phyloP scores from a whole-genome alignment of 371 early-diverging fungal species.

The Smittium culicis region DNA sequence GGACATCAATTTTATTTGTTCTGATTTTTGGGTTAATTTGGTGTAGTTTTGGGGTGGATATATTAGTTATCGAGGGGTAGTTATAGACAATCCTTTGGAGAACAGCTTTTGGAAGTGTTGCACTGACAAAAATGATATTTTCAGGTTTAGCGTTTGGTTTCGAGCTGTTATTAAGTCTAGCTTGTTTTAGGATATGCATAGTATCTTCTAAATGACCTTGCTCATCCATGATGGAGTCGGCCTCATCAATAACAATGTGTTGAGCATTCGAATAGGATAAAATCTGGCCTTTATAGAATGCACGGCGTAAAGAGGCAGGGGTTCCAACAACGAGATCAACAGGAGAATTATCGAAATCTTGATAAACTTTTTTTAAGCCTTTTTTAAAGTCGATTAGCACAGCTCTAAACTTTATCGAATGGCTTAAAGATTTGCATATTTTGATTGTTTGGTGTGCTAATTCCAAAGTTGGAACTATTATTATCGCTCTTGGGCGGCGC shows the following conservation, averaged over 20 bases:
- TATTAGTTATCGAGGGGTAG: slow-evolving; percentile 43
- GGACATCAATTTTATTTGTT: slow-evolving; percentile 66
- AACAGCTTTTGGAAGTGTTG: slow-evolving; percentile 75
- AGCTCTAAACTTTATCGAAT: slow-evolving; percentile 52
- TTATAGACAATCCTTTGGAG: slow-evolving; percentile 39
- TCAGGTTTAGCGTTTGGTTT: slow-evolving; percentile 10
- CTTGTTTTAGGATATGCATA: slow-evolving; percentile 30
- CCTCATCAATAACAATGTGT: slow-evolving; percentile 78
- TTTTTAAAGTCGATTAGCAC: slow-evolving; percentile 39
- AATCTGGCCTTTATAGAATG: slow-evolving; percentile 28
- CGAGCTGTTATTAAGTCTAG: background rate
- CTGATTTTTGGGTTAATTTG: slow-evolving; percentile 54
- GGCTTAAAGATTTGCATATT: slow-evolving; percentile 49
- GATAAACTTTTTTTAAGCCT: slow-evolving; percentile 16
- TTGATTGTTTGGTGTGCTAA: slow-evolving; percentile 70
- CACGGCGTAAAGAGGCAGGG: slow-evolving; percentile 33
- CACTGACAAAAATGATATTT: slow-evolving; percentile 49
- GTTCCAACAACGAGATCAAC: slow-evolving; percentile 74
- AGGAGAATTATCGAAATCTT: slow-evolving; percentile 30
- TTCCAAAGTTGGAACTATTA: slow-evolving; percentile 95
- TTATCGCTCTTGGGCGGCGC: slow-evolving; percentile 60
- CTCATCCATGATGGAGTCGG: slow-evolving; percentile 77
- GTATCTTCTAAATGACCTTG: slow-evolving; percentile 58
- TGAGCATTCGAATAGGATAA: slow-evolving; percentile 42
- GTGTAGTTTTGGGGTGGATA: slow-evolving; percentile 75